Base-by-base conservation (phyloP, 2,329 filamentous ascomycete species). In the Cadophora gregata region DNA sequence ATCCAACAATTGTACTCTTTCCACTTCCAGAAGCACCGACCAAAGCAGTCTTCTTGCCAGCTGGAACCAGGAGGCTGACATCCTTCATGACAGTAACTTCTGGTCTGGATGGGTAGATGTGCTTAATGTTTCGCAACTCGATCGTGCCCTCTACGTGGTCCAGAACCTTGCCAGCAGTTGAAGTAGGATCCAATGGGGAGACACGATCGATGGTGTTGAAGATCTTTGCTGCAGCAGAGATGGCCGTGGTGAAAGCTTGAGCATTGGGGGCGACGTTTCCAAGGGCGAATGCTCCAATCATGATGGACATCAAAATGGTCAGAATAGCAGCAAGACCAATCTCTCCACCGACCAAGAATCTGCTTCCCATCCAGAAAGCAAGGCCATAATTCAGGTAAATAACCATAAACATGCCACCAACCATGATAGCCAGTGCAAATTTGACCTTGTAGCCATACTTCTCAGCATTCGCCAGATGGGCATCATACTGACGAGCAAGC, bases 11-110 rank as follows among this genome's bases (percentile, higher is more conserved):
- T 0, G 96, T 98, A 74, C 91, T 95, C 80, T 98, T 99, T 58
- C 96, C 96, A 47, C 92, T 96, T 12, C 95, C 96, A 12, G 95
- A 98, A 0, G 95, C 93, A 66, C 96, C 96, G 6, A 99, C 96
- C 8, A 99, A 82, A 1, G 96, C 96, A 2, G 95, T 97, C 21
- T 92, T 93, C 81, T 97, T 97, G 24, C 95, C 94, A 3, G 94
- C 92, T 1, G 93, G 93, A 45, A 98, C 90, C 0, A 85, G 79
- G 1, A 99, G 85, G 65, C 83, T 91, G 65, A 98, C 92, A 70
- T 90, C 88, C 50, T 96, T 83, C 89, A 98, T 95, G 47, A 98
- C 92, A 1, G 89, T 87, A 4, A 97, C 93, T 74, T 97, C 94
- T 0, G 94, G 93, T 14, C 96, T 88, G 6, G 93, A 97, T 4